These are phyloP conservation scores for Cladosporium halotolerans DNA, from an alignment of 2,329 filamentous ascomycete genomes.

Conservation along the genomic window DNA sequence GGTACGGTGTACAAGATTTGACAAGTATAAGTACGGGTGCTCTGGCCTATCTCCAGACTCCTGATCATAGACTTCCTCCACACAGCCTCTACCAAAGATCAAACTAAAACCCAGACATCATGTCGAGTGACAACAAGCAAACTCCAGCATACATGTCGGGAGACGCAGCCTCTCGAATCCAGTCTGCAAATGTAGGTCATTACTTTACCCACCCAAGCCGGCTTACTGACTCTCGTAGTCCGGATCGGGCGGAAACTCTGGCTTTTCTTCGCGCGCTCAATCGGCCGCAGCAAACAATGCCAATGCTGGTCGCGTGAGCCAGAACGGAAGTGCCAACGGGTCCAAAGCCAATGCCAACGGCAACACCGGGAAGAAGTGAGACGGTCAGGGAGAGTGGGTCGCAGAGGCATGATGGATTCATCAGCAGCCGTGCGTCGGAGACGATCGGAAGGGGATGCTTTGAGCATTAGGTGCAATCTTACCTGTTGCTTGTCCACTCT, in stretches of 20 bases:
- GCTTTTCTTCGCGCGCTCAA: not conserved
- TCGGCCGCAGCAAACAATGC: not conserved
- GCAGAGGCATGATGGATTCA: not conserved
- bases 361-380: not conserved
- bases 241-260: not conserved
- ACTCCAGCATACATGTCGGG: not conserved
- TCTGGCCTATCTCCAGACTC: not conserved
- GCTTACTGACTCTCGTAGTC: not conserved
- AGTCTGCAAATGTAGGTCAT: not conserved
- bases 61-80: not conserved
- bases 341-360: not conserved
- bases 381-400: not conserved
- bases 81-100: not conserved
- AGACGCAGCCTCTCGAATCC: not conserved
- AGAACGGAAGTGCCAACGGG: not conserved
- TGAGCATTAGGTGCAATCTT: not conserved
- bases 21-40: not conserved
- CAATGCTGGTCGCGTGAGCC: not conserved
- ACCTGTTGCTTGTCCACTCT: not conserved
- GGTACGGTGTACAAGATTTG: not conserved
- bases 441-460: not conserved
- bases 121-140: not conserved
- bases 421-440: not conserved
- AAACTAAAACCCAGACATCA: not conserved
- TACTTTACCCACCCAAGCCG: not conserved